These are phyloP conservation scores for Naganishia onofrii DNA, from an alignment of 768 basidiomycete genomes.

Conservation along the genomic window DNA sequence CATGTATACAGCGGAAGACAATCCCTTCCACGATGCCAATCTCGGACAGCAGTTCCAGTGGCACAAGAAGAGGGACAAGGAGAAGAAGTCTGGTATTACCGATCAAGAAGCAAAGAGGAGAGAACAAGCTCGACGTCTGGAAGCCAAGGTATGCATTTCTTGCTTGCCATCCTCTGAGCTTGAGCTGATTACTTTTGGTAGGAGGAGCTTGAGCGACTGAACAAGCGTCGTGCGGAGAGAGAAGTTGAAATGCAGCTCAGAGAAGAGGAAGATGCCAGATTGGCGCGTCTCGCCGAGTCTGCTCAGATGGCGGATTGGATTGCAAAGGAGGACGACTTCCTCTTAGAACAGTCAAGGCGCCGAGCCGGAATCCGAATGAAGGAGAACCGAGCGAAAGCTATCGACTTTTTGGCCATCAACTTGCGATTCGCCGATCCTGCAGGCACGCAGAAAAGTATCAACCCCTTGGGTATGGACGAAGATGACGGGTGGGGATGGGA, in stretches of 20 bases:
- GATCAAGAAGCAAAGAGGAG: slow-evolving; percentile 71
- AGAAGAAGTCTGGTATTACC: slow-evolving; percentile 79
- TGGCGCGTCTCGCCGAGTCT: slow-evolving; percentile 85
- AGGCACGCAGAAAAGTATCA: slow-evolving; percentile 55
- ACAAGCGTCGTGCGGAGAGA: slow-evolving; percentile 82
- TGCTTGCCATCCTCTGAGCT: not conserved
- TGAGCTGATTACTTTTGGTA: slow-evolving; percentile 25
- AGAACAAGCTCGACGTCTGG: slow-evolving; percentile 76
- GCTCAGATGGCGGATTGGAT: slow-evolving; percentile 98
- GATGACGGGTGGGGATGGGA: slow-evolving; percentile 66
- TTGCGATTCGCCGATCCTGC: slow-evolving; percentile 75
- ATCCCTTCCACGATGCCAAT: slow-evolving; percentile 97
- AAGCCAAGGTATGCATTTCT: slow-evolving; percentile 63
- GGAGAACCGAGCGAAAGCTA: slow-evolving; percentile 96
- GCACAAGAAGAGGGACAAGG: slow-evolving; percentile 98
- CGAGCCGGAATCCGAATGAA: slow-evolving; percentile 90
- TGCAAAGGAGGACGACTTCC: slow-evolving; percentile 93
- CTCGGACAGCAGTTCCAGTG: slow-evolving; percentile 94
- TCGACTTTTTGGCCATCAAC: slow-evolving; percentile 95
- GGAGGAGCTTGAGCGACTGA: slow-evolving; percentile 89
- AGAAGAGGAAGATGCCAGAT: slow-evolving; percentile 87
- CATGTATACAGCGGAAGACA: slow-evolving; percentile 93
- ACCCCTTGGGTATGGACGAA: slow-evolving; percentile 56
- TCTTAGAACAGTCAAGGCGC: slow-evolving; percentile 85
- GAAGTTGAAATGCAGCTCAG: slow-evolving; percentile 82